Base-by-base conservation (phyloP, 2,329 filamentous ascomycete genomes). In the Achaetomium macrosporum region DNA sequence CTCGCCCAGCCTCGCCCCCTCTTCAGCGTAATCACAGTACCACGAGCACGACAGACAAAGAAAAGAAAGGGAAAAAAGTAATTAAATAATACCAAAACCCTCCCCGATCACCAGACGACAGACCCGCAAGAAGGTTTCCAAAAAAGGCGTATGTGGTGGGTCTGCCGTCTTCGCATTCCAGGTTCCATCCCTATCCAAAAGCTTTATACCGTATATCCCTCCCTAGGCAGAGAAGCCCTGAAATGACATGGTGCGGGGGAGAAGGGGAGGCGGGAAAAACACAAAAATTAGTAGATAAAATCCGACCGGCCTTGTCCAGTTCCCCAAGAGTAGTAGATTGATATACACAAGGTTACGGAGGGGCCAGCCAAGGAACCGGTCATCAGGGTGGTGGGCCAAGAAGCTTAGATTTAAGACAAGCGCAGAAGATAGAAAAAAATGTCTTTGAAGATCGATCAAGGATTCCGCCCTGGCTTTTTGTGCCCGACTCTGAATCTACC, bases 71-170 rank as follows among this genome's bases (percentile, higher is more conserved):
- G 43, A 42, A 29, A 42, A 47, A 36, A 20, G 8, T 40, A 37
- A 54, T 54, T 54, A 54, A 16, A 30, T 44, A 54, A 47, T 44
- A 44, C 52, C 47, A 50, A 50, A 16, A 40, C 5, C 30, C 20
- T 19, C 47, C 31, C 16, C 15, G 7, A 2, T 11, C 37, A 47
- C 50, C 44, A 25, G 19, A 51, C 37, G 29, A 29, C 43, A 42
- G 50, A 37, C 49, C 35, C 3, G 10, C 10, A 43, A 40, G 17
- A 39, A 25, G 9, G 20, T 25, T 25, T 25, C 25, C 25, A 25
- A 25, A 25, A 33, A 16, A n/a, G 12, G 36, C 1, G 19, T 25
- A 25, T 7, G 25, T 8, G 33, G 3, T 12, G 16, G 17, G 29
- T 41, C 42, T 33, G 42, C 42, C 48, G 36, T 16, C 42, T 36